Conservation (phyloP, 2,329 filamentous ascomycete genomes). For the Sarocladium oryzae region DNA sequence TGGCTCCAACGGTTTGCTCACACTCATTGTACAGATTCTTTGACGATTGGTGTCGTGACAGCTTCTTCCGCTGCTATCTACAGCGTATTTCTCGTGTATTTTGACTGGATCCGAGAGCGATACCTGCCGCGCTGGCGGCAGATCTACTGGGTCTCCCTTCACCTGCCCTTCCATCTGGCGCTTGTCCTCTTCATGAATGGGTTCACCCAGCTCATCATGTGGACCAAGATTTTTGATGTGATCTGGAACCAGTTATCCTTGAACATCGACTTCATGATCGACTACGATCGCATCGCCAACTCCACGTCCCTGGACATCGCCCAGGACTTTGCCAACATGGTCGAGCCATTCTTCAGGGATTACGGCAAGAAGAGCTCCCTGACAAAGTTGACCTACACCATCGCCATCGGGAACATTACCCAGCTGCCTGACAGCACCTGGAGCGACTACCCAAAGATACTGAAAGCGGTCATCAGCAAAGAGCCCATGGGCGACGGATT, state of each 20-base stretch:
- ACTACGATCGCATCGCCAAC: conserved; percentile 11
- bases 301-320: conserved; percentile 19
- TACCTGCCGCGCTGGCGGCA: conserved; percentile 51
- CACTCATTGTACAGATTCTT: conserved; percentile 21
- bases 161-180: conserved; percentile 58
- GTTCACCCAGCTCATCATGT: conserved; percentile 48
- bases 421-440: neutral
- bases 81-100: conserved; percentile 40
- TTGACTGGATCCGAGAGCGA: conserved; percentile 60
- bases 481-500: neutral
- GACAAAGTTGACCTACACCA: neutral
- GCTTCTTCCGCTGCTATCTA: conserved; percentile 32
- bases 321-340: conserved; percentile 13
- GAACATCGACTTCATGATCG: conserved; percentile 12
- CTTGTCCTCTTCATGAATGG: conserved; percentile 60
- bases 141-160: conserved; percentile 49
- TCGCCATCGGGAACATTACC: neutral
- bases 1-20: neutral
- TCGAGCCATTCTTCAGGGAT: conserved; percentile 22
- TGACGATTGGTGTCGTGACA: conserved; percentile 33
- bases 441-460: neutral
- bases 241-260: conserved; percentile 15
- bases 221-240: conserved; percentile 32
- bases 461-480: neutral
- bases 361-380: conserved; percentile 15